Evolutionary conservation across 805 yeast genomes (phyloP), one percentile per base, ranked within the genome.

Genomic region (Barnettozyma vustinii): DNA sequence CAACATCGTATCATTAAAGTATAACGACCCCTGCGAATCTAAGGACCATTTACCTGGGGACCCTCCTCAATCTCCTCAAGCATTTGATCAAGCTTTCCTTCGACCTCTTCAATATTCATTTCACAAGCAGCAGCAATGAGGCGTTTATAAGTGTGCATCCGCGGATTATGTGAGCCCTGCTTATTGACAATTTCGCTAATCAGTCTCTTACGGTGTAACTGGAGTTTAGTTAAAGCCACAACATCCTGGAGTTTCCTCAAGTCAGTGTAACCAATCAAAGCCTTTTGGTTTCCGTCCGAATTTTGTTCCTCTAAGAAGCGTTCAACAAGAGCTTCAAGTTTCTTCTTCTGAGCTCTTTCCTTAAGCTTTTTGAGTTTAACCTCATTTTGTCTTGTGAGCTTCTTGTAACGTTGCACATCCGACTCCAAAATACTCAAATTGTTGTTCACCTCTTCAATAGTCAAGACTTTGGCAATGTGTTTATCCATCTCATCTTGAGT

Each of bases 101-200:
- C 88, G 37, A 85, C 85, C 55, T 84, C 87, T 53, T 77, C 78
- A 20, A 81, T 74, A 10, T 79, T 78, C 49, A 86, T 76, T 40
- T 81, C 87, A 44, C 90, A 83, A 53, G 88, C 79, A 45, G 78
- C 75, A 47, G 88, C 76, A 43, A 85, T 83, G 61, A 85, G 72
- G 56, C 81, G 75, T 53, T 88, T 70, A 67, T 84, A 86, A 56
- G 82, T 81, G 58, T 78, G 79, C 67, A 84, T 81, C 56, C 76
- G 80, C 21, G 72, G 68, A 48, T 76, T 80, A 18, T 44, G 45
- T 5, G 47, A 40, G 4, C 64, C 40, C 59, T 37, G 44, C 21
- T 46, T 36, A 3, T 58, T 54, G 9, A 76, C 48, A 3, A 78
- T 63, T 33, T 69, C 59, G 13, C 58, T 44, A 19, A 77, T 56